phyloP scores from a whole-genome alignment of 164 flowering plant genomes.

The Nelumbo lutea region DNA sequence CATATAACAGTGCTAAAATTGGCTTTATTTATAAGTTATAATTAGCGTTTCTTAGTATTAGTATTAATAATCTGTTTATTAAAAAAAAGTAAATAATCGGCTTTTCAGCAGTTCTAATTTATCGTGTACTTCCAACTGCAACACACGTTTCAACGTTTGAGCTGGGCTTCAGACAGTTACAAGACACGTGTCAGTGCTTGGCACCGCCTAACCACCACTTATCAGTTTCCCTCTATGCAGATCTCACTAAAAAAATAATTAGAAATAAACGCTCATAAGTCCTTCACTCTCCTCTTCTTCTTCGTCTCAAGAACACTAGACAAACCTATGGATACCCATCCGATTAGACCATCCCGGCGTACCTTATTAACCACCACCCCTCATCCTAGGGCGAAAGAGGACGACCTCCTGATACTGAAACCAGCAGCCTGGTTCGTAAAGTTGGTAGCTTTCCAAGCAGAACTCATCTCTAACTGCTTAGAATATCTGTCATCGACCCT shows the following conservation, averaged over 20 bases:
- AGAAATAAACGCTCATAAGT: background rate
- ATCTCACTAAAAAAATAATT: background rate
- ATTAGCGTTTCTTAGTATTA: too few relatives aligned
- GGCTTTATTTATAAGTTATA: too few relatives aligned
- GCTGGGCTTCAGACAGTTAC: too few relatives aligned
- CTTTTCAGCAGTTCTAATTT: too few relatives aligned
- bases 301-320: background rate
- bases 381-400: constrained; percentile 5
- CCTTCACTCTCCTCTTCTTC: too few relatives aligned
- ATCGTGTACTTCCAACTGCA: too few relatives aligned
- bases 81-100: too few relatives aligned
- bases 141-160: too few relatives aligned
- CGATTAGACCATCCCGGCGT: constrained; percentile 4
- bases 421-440: constrained; percentile 27
- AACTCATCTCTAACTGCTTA: constrained; percentile 28
- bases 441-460: constrained; percentile 33
- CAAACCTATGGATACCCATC: background rate
- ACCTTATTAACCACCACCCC: background rate
- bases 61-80: too few relatives aligned
- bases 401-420: constrained; percentile 16
- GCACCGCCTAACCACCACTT: background rate
- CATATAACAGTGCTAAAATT: too few relatives aligned
- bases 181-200: constrained; percentile 2
- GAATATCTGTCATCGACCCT: constrained; percentile 26
- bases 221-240: constrained; percentile 6